Conservation (phyloP, 2,329 filamentous ascomycete genomes). For the Hymenoscyphus linearis region DNA sequence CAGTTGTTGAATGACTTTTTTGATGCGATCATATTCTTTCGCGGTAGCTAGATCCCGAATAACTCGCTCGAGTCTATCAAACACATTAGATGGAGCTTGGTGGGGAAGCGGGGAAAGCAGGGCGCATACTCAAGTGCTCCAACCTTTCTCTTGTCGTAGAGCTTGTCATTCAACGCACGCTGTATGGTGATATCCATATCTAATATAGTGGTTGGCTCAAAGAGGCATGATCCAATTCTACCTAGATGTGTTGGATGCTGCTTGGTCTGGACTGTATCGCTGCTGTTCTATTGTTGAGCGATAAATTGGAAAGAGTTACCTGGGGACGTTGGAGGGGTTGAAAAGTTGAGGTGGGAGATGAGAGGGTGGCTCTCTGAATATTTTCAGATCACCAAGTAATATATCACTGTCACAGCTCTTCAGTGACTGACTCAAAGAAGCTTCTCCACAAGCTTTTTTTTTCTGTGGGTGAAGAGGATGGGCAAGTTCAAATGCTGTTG, state of each 20-base stretch:
- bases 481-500: background rate
- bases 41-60: slow-evolving; percentile 77
- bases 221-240: background rate
- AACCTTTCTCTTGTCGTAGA: slow-evolving; percentile 96
- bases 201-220: background rate
- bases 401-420: background rate
- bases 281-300: background rate
- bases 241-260: background rate
- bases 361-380: background rate
- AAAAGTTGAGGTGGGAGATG: too few species aligned
- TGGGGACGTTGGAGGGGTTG: background rate
- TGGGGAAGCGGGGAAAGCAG: slow-evolving; percentile 16
- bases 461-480: background rate
- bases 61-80: slow-evolving; percentile 72
- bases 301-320: background rate
- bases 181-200: slow-evolving; percentile 87
- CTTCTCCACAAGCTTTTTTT: background rate
- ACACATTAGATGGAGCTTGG: slow-evolving; percentile 9
- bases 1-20: slow-evolving; percentile 87
- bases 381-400: background rate
- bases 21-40: slow-evolving; percentile 75
- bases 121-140: slow-evolving; percentile 82
- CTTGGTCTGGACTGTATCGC: background rate
- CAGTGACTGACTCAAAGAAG: background rate
- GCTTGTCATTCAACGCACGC: slow-evolving; percentile 91